Evolutionary conservation across 768 basidiomycete genomes (phyloP), one percentile per base, ranked within the genome.

Genomic region (Fomitopsis serialis): DNA sequence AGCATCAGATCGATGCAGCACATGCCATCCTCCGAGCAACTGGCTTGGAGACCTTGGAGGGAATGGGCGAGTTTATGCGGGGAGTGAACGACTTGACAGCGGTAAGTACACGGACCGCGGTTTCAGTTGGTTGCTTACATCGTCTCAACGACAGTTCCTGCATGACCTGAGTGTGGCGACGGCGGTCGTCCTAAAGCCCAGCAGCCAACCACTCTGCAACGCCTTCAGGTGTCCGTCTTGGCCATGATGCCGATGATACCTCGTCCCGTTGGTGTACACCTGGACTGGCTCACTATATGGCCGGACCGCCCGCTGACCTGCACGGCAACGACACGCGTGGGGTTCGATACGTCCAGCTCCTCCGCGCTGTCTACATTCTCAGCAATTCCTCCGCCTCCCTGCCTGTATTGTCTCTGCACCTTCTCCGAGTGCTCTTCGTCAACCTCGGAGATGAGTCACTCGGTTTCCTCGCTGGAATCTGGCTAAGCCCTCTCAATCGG

Each of bases 401-500:
- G 11, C 71, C 75, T 0, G 66, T 75, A 3, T 67, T 92, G 8
- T 76, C 87, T 0, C 72, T 77, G 1, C 70, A 72, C 15, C 67
- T 94, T 45, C 75, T 93, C 22, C 79, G 76, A 52, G 64, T 74
- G 0, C 69, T 95, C 2, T 92, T 98, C 63, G 68, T 77, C 29
- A 80, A 75, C 53, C 71, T 96, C 12, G 81, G 78, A 48, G 80
- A 85, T 27, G 86, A 85, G 50, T 76, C 87, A 0, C 71, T 98
- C 12, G 75, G 84, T 0, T 96, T 99, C 74, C 79, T 99, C 11
- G 80, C 87, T 0, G 86, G 89, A 0, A 63, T 88, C 23, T 91
- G 88, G 78, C 73, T 68, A 23, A 48, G 56, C 15, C 47, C 63
- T 11, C 24, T 19, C 24, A 34, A 21, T n/a, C 35, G 46, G 34